Base-by-base conservation (phyloP, 192 early-diverging fungal species). In the Chytriomyces sp. region DNA sequence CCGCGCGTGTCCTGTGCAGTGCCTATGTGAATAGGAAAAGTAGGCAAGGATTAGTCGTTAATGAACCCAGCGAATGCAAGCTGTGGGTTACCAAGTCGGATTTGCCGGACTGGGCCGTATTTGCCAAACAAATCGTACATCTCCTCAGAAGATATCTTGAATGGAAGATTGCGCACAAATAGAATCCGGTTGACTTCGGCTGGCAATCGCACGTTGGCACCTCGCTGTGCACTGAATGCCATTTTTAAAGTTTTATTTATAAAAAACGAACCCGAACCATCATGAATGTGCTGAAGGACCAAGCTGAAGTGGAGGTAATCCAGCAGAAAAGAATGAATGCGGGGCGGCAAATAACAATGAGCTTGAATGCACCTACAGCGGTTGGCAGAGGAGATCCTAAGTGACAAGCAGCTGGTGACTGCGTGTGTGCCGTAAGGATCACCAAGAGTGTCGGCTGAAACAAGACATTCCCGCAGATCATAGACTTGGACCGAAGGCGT, bases 121-220 rank as follows among this genome's bases (percentile, higher is more conserved):
- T 87, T 95, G 64, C 96, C 96, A 91, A 99, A 99, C 60, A 99
- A 87, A 78, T 99, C 97, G 78, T 95, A 99, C 91, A 99, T 91
- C 77, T 99, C 97, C 76, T 97, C 97, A 0, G 92, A 76, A 8
- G 97, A 94, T 77, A 98, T 96, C 84, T 97, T 97, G 87, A 94
- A 99, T 11, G 97, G 95, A 45, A 99, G 86, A 82, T 99, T 98
- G 82, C 95, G 91, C 8, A 99, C 93, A 70, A 97, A 92, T 18
- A 99, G 88, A 6, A 94, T 93, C 61, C 97, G 89, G 82, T 99
- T 99, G 35, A 99, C 97, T 83, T 94, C 96, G 59, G 95, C 92
- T 57, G 96, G 92, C 50, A 98, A 86, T 44, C 93, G 91, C 46
- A 87, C 92, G 86, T 88, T 5, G 10, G 69, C 72, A 50, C 62